Evolutionary conservation across 305 asterid genomes (phyloP).

Genomic region (Fraxinus platypoda): DNA sequence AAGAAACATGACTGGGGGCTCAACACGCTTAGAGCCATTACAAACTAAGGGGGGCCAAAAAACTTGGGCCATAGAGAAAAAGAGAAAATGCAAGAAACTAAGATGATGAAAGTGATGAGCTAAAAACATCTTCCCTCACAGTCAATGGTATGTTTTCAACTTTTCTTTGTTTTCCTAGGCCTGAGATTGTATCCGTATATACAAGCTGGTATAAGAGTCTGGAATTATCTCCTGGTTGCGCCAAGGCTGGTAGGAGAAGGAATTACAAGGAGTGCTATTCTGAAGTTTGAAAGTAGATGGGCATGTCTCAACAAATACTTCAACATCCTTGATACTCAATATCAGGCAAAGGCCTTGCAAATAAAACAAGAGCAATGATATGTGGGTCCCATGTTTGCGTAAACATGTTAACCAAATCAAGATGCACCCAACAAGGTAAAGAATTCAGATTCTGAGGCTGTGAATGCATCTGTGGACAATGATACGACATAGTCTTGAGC

Average conservation of each 20-base stretch:
- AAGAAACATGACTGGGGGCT: neutral
- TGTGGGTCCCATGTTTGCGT: neutral
- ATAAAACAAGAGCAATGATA: neutral
- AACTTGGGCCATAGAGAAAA: neutral
- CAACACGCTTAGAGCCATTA: neutral
- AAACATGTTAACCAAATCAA: slow-evolving; percentile 1
- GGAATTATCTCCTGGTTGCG: neutral
- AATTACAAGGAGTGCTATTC: neutral
- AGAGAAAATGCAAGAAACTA: neutral
- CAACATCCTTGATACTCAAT: neutral
- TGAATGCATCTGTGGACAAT: neutral
- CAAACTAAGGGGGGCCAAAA: neutral
- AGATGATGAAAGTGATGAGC: neutral
- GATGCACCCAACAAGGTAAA: neutral
- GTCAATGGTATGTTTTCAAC: neutral
- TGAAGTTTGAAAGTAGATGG: neutral
- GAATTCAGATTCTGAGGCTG: neutral
- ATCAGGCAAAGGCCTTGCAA: neutral
- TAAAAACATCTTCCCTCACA: neutral
- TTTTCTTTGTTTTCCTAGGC: neutral
- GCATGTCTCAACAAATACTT: neutral
- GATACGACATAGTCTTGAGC: neutral
- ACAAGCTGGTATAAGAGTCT: neutral
- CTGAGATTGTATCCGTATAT: neutral
- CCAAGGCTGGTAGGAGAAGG: neutral